Base-by-base conservation (phyloP, 75 land plant species). In the Sequoia sempervirens region DNA sequence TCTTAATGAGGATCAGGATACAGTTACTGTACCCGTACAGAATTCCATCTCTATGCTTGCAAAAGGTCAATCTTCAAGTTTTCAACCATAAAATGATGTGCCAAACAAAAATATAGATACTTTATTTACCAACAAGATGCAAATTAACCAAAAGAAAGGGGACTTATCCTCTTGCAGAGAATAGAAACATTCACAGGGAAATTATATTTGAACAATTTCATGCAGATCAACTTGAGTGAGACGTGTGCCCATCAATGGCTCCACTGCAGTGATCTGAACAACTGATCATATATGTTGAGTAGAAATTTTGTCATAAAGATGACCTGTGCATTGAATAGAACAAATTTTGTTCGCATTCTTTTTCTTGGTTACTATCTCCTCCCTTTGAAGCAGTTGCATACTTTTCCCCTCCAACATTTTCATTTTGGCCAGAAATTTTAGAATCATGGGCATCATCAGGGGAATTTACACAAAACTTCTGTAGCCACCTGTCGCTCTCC, bases 401-500 rank as follows among this genome's bases (percentile, higher is more conserved):
- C 28, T 43, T 78, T 41, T 43, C 80, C 80, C 40, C 80, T 78
- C 30, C 80, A 75, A 20, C 45, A 43, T 43, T 43, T 5, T 78
- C 47, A 10, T 41, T 43, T 78, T 78, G 11, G 28, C 50, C 26
- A 45, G 14, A 43, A 45, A 46, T 43, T 26, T 78, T 43, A 28
- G 14, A 2, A 45, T 78, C 80, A 43, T 26, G 28, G 45, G 8
- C 46, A 78, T 2, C 45, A 30, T 78, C 80, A 5, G 80, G 80
- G 32, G 80, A 43, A 53, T 88, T 91, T 10, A 89, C 88, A 90
- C 96, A 94, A 75, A 89, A 90, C 81, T 90, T 94, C 78, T 93
- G 91, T 52, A 96, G 87, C 98, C 99, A 97, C 69, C 95, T 89
- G 47, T 97, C 95, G 43, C 89, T 92, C 88, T 97, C 99, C 98